Conservation (phyloP, 371 early-diverging fungal species). For the Mortierella sp. region DNA sequence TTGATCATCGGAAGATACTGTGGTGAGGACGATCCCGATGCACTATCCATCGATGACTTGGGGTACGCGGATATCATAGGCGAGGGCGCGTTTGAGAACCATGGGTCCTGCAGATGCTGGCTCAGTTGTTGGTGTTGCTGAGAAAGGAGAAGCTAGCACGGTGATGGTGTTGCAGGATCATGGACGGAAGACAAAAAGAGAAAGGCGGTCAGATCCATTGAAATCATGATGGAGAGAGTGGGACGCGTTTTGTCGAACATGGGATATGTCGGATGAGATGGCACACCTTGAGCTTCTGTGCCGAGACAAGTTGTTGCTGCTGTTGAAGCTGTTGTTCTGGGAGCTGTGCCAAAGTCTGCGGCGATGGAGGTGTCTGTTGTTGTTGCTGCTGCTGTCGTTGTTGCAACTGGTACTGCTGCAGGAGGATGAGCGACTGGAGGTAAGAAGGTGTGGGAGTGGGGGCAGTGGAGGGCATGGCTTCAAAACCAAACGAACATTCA, state of each 20-base stretch:
- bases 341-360: too few relatives aligned
- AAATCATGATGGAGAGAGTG: too few relatives aligned
- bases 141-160: too few relatives aligned
- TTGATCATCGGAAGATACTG: neutral
- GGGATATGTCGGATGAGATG: neutral
- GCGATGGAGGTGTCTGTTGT: too few relatives aligned
- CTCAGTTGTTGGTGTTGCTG: slow-evolving; percentile 13
- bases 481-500: too few relatives aligned
- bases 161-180: slow-evolving; percentile 9
- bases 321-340: slow-evolving; percentile 11
- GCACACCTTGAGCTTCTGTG: slow-evolving; percentile 40
- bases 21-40: slow-evolving; percentile 1
- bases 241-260: too few relatives aligned
- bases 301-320: slow-evolving; percentile 17
- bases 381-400: slow-evolving; percentile 20
- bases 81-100: neutral
- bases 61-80: neutral
- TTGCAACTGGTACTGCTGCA: slow-evolving; percentile 24
- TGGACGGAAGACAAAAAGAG: neutral
- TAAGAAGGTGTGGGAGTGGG: slow-evolving; percentile 20
- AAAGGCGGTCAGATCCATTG: neutral
- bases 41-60: slow-evolving; percentile 1
- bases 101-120: slow-evolving; percentile 9
- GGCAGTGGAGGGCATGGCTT: slow-evolving; percentile 28
- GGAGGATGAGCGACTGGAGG: slow-evolving; percentile 25